A percentile compares a stretch with the other conserved stretches of the same genome.
Conservation (phyloP, 148 eudicot species). For the Chenopodium quinoa region DNA sequence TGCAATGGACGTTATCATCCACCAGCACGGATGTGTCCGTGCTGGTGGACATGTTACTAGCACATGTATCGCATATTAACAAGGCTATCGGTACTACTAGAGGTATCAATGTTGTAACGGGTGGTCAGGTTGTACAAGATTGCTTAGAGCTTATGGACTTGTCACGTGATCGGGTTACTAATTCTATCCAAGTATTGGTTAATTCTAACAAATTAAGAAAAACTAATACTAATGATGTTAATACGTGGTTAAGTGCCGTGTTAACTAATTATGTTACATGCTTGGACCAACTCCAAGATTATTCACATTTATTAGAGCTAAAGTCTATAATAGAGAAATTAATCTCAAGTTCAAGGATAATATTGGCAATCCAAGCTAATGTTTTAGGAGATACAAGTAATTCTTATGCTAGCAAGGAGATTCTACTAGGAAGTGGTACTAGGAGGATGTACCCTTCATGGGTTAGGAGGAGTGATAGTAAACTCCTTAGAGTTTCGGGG, state of each 20-base stretch:
- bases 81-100: constrained; percentile 18
- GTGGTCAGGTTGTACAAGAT: constrained; percentile 19
- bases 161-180: constrained; percentile 28
- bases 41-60: neutral
- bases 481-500: constrained; percentile 21
- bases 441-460: constrained; percentile 11
- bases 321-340: constrained; percentile 21
- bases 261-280: constrained; percentile 36
- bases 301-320: constrained; percentile 15
- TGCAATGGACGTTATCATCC: constrained; percentile 6
- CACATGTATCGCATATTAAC: constrained; percentile 18
- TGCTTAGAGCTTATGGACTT: constrained; percentile 35
- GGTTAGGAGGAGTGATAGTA: constrained; percentile 18
- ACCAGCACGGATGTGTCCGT: neutral
- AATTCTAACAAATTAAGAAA: neutral
- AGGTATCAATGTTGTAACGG: neutral
- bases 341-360: constrained; percentile 9
- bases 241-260: constrained; percentile 34
- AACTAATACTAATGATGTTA: constrained; percentile 3
- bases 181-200: constrained; percentile 8
- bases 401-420: neutral
- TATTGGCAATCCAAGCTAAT: constrained; percentile 22
- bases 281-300: constrained; percentile 20
- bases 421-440: neutral
- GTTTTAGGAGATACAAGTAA: neutral